Evolutionary conservation across 352 stramenopile genomes (phyloP), one percentile per base, ranked within the genome.

Genomic region (Phytophthora lateralis): DNA sequence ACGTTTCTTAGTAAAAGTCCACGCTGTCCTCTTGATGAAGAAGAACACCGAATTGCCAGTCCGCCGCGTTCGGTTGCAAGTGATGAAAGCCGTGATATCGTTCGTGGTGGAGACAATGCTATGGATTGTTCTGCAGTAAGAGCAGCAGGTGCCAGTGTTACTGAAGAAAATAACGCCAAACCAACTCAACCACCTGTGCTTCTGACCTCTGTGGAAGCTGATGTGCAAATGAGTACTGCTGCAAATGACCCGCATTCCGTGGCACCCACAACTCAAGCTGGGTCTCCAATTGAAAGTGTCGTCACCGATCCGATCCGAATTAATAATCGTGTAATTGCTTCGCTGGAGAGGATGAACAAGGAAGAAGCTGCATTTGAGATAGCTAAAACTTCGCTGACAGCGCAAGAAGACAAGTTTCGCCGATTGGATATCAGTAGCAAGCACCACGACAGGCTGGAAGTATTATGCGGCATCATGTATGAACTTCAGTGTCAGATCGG

Each of bases 401-500:
- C 38, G 10, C 75, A 84, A 57, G 39, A 70, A 61, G 55, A 48
- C 9, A 80, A 53, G 26, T 71, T 55, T 49, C 35, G 50, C 39
- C 63, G 34, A 51, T 24, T 71, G 21, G 56, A 71, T 53, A 55
- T n/a, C 6, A 70, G 26, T 15, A 63, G 45, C 30, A 69, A 68
- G 17, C 54, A 41, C 12, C 49, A 60, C 7, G 46, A 21, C 14
- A 70, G 63, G 27, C 39, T 84, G 45, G 54, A 63, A 42, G 51
- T 55, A 9, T 34, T 81, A 24, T 78, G 66, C 14, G 52, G 47
- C 17, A 37, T 70, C 38, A 48, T 68, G 17, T 70, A 74, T 49
- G 55, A 74, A 34, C 49, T 84, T 35, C 75, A 84, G 50, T 78
- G 63, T 30, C 56, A 56, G 32, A 42, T 84, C n/a, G 48, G 63